These are phyloP conservation scores for Hemileccinum impolitum DNA, from an alignment of 768 basidiomycete genomes.

Conservation along the genomic window DNA sequence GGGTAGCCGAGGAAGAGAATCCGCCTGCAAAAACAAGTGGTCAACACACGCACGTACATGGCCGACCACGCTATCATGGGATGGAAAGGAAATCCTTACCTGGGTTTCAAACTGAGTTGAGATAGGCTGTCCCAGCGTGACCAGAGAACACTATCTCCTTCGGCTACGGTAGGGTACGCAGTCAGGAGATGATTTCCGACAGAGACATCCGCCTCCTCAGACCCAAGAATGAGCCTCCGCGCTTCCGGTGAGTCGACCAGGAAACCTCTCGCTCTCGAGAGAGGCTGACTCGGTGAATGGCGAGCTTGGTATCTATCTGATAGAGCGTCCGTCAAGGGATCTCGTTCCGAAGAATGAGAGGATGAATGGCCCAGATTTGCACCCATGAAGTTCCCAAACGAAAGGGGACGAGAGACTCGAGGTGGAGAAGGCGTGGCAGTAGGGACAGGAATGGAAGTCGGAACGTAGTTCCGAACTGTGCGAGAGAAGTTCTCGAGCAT, in stretches of 20 bases:
- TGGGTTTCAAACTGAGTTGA: constrained; percentile 15
- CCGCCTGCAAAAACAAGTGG: constrained; percentile 27
- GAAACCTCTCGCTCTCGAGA: constrained; percentile 2
- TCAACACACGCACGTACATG: constrained; percentile 8
- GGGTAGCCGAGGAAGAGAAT: constrained; percentile 54
- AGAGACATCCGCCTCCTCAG: constrained; percentile 23
- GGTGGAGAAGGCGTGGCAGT: constrained; percentile 46
- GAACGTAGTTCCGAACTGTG: constrained; percentile 53
- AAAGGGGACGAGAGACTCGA: constrained; percentile 46
- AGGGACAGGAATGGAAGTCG: constrained; percentile 48
- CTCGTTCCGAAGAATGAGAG: constrained; percentile 10
- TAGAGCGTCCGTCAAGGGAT: constrained; percentile 9
- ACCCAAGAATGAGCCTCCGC: constrained; percentile 8
- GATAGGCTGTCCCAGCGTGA: constrained; percentile 31
- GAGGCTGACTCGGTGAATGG: constrained; percentile 10
- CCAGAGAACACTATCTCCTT: constrained; percentile 33
- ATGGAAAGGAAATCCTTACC: constrained; percentile 12
- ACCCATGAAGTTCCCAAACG: constrained; percentile 43
- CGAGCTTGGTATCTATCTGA: constrained; percentile 8
- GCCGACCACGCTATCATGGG: not conserved
- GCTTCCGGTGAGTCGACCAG: constrained; percentile 28
- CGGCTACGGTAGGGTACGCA: constrained; percentile 29
- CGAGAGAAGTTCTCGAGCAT: constrained; percentile 51
- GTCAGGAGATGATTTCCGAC: constrained; percentile 16
- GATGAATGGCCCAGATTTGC: constrained; percentile 19